These are phyloP conservation scores for Yamagishiella unicocca DNA, from an alignment of 139 green algal species.

Conservation along the genomic window DNA sequence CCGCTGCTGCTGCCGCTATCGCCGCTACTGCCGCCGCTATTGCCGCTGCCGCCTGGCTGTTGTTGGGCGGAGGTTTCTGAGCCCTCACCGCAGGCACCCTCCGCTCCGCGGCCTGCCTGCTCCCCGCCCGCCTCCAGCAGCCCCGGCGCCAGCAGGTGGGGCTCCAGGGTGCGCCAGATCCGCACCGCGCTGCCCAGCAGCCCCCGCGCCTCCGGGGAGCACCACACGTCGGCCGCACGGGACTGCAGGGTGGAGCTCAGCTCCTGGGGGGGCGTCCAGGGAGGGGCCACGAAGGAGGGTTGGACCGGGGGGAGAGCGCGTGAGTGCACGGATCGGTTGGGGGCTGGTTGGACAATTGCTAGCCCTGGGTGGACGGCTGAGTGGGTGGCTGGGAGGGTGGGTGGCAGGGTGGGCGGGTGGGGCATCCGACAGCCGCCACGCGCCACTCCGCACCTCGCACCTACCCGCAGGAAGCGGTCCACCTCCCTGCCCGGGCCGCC, in stretches of 20 bases:
- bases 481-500: neutral
- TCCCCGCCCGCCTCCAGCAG: neutral
- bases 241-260: neutral
- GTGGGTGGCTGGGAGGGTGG: neutral
- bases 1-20: neutral
- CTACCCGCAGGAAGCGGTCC: conserved; percentile 10
- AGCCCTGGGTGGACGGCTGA: neutral
- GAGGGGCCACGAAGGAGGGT: too few species aligned
- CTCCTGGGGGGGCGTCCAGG: neutral
- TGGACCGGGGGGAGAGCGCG: too few species aligned
- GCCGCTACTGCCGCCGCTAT: neutral
- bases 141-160: neutral
- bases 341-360: too few species aligned
- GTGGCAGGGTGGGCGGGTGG: neutral
- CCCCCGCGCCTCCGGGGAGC: too few species aligned
- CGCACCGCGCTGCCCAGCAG: neutral
- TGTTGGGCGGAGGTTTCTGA: neutral
- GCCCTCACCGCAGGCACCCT: neutral
- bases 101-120: neutral
- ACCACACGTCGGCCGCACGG: neutral
- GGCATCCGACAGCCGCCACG: neutral
- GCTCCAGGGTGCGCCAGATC: neutral
- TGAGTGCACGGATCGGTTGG: too few species aligned
- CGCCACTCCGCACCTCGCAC: neutral
- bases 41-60: neutral